These are phyloP conservation scores for Larix kaempferi DNA, from an alignment of 75 land plant species.

Conservation along the genomic window DNA sequence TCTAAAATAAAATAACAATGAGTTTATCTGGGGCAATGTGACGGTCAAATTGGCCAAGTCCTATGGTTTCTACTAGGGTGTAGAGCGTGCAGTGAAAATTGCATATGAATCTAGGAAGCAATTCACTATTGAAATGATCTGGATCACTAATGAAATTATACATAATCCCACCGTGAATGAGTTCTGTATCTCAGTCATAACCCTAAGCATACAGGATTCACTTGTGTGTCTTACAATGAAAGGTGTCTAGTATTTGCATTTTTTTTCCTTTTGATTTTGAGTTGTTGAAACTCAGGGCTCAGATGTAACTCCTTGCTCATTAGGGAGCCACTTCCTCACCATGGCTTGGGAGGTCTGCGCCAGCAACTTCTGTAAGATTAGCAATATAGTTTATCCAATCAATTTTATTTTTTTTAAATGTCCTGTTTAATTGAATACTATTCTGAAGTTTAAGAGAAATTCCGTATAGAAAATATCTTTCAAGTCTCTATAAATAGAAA, in stretches of 20 bases:
- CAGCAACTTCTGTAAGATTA: too few species aligned
- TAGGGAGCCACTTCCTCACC: too few species aligned
- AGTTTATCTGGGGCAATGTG: conserved; percentile 81
- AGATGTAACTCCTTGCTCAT: too few species aligned
- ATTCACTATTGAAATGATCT: conserved; percentile 74
- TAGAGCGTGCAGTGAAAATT: conserved; percentile 91
- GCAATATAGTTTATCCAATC: too few species aligned
- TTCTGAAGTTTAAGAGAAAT: too few species aligned
- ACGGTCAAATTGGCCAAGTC: conserved; percentile 90
- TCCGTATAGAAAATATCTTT: neutral
- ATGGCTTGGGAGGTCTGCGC: too few species aligned
- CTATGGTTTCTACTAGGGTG: conserved; percentile 97
- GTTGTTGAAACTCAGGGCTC: too few species aligned
- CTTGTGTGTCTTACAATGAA: neutral
- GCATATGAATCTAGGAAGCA: conserved; percentile 94
- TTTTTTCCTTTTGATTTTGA: too few species aligned
- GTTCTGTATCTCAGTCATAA: conserved; percentile 31
- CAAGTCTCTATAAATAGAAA: neutral
- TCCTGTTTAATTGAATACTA: too few species aligned
- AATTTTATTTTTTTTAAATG: too few species aligned
- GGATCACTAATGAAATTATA: conserved; percentile 96
- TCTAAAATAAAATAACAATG: conserved; percentile 75
- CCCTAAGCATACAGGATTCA: neutral
- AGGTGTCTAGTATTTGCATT: too few species aligned
- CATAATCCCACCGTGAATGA: conserved; percentile 94